A percentile compares a stretch with the other conserved stretches of the same genome.
These are phyloP conservation scores for Boletellus deceptivus DNA, from an alignment of 1,284 basidiomycete genomes.

Conservation along the genomic window DNA sequence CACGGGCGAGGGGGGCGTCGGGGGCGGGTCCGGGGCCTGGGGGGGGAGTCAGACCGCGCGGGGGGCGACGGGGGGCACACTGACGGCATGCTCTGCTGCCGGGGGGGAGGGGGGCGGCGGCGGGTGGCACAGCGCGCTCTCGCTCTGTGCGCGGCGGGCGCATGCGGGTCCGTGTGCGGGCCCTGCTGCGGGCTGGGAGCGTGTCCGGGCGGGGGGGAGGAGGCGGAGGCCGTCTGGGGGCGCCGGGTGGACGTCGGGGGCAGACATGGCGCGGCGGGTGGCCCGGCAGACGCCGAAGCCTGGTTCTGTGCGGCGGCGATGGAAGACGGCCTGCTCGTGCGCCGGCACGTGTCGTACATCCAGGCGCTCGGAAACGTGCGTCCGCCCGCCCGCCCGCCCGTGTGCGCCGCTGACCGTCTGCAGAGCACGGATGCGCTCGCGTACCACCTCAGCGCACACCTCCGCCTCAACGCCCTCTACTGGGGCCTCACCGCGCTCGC, in stretches of 20 bases:
- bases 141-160: slow-evolving; percentile 26
- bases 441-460: slow-evolving; percentile 92
- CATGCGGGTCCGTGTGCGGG: slow-evolving; percentile 19
- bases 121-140: slow-evolving; percentile 9
- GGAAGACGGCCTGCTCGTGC: slow-evolving; percentile 21
- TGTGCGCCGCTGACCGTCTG: slow-evolving; percentile 2
- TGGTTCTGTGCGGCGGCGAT: too few species aligned
- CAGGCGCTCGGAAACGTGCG: slow-evolving; percentile 52
- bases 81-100: slow-evolving; percentile 27
- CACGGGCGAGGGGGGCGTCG: slow-evolving; percentile 35
- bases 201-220: slow-evolving; percentile 11
- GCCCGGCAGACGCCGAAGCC: slow-evolving; percentile 29
- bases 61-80: slow-evolving; percentile 4
- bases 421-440: slow-evolving; percentile 85
- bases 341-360: slow-evolving; percentile 56
- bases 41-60: slow-evolving; percentile 1
- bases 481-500: slow-evolving; percentile 92
- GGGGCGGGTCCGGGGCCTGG: slow-evolving; percentile 15
- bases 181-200: slow-evolving; percentile 21
- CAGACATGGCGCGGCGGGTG: slow-evolving; percentile 12
- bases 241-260: slow-evolving; percentile 20
- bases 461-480: slow-evolving; percentile 95
- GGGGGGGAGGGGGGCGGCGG: slow-evolving; percentile 2
- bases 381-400: background rate
- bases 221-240: slow-evolving; percentile 13